Base-by-base conservation (phyloP, 1,139 yeast genomes). In the Kurtzmaniella quercitrusa region DNA sequence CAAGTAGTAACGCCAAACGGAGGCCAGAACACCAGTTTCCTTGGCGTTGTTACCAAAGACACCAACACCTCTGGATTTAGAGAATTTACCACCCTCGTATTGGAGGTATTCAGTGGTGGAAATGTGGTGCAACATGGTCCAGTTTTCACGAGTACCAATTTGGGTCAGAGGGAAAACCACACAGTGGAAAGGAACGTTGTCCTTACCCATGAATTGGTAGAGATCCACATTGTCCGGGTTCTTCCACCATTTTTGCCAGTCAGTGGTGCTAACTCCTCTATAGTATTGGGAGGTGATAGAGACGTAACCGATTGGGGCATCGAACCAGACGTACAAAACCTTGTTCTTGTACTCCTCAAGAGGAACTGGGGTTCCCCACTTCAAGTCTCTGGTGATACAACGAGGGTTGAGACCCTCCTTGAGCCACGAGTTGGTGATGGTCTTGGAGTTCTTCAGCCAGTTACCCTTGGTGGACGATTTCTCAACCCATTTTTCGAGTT, bases 351-450 rank as follows among this genome's bases (percentile, higher is more conserved):
- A 93, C 39, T 80, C 82, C 52, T 86, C 82, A 52, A 87, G 70
- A 42, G 98, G 98, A 29, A 93, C 98, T 3, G 98, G 97, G 9
- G 96, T 90, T 62, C 99, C 99, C 99, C 99, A 93, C 44, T 82
- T 82, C 62, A 93, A 78, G 64, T 93, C 99, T 70, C 99, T 83
- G 16, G 98, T 93, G 60, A 93, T 94, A 71, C 97, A 89, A 67
- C 98, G 84, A 48, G 98, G 93, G 52, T 81, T 83, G 49, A 93
- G 78, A 40, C 98, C 98, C 65, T 88, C 95, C 59, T 83, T 89
- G 57, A 91, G 75, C 98, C 98, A 93, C 21, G 93, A 83, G 50
- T 85, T 77, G 38, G 98, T 91, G 58, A 93, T 93, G 34, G 85
- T 82, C 55, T 75, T 85, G 15, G 96, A 83, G 65, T 94, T 94